Conservation (phyloP, 2,329 filamentous ascomycete genomes). For the Sclerotinia subarctica region DNA sequence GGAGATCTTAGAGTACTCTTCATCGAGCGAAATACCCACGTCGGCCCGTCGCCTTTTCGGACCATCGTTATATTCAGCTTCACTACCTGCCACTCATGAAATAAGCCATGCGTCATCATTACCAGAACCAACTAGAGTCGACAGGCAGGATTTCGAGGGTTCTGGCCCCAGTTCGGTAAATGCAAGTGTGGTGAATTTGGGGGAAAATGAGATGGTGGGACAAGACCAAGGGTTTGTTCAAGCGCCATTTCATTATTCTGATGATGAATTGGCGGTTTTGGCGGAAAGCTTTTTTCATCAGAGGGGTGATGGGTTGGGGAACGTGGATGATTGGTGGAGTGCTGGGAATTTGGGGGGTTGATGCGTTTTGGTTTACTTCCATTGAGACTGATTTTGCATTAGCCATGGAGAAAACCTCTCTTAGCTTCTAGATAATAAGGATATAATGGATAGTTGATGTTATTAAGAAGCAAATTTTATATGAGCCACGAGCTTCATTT, state of each 20-base stretch:
- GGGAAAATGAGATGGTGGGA: slow-evolving; percentile 18
- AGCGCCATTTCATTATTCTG: slow-evolving; percentile 31
- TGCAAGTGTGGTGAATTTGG: slow-evolving; percentile 21
- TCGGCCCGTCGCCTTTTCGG: slow-evolving; percentile 44
- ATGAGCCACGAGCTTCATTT: too few relatives aligned
- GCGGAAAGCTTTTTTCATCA: slow-evolving; percentile 49
- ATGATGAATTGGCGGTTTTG: slow-evolving; percentile 46
- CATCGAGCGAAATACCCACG: slow-evolving; percentile 40
- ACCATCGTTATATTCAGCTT: slow-evolving; percentile 40
- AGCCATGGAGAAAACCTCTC: too few relatives aligned
- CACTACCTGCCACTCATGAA: slow-evolving; percentile 36
- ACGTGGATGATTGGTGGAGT: slow-evolving; percentile 30
- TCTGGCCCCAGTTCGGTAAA: slow-evolving; percentile 31
- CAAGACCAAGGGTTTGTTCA: slow-evolving; percentile 20
- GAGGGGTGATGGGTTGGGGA: slow-evolving; percentile 32
- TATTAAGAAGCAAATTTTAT: too few relatives aligned
- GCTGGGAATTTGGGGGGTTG: slow-evolving; percentile 1
- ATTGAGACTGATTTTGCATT: not conserved
- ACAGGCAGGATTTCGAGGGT: slow-evolving; percentile 28
- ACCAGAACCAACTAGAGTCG: slow-evolving; percentile 44
- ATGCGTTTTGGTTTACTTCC: not conserved
- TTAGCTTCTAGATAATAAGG: too few relatives aligned
- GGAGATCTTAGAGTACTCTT: slow-evolving; percentile 48
- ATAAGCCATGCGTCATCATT: slow-evolving; percentile 45
- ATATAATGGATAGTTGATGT: too few relatives aligned